Conservation (phyloP, 495 filamentous ascomycete species). For the Penicillium malachiteum region DNA sequence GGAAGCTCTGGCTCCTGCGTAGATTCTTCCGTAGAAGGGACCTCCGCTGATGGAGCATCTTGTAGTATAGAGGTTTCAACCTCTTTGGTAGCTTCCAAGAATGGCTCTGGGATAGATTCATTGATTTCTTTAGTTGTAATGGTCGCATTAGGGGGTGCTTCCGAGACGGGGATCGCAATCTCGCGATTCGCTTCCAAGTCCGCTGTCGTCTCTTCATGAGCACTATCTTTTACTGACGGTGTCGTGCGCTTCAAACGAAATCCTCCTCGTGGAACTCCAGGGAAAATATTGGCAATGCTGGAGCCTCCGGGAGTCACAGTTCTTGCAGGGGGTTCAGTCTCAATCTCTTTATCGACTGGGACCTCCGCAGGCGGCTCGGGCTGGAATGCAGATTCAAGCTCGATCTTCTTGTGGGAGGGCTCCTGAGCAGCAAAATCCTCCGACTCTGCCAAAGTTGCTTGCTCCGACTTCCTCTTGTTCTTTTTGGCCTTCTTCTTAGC, state of each 20-base stretch:
- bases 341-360: conserved; percentile 15
- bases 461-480: conserved; percentile 27
- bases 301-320: conserved; percentile 26
- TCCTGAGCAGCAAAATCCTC: conserved; percentile 6
- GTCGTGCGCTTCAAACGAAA: conserved; percentile 27
- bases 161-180: conserved; percentile 50
- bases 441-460: conserved; percentile 8
- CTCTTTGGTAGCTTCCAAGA: conserved; percentile 8
- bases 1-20: conserved; percentile 18
- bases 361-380: conserved; percentile 7
- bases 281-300: conserved; percentile 41
- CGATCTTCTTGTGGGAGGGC: conserved; percentile 8
- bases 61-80: conserved; percentile 6
- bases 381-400: conserved; percentile 12
- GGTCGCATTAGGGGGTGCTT: conserved; percentile 41
- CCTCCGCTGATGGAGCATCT: conserved; percentile 5
- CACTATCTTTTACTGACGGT: conserved; percentile 43
- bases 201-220: conserved; percentile 48
- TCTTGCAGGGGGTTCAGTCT: conserved; percentile 18
- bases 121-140: conserved; percentile 16
- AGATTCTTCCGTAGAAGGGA: conserved; percentile 11
- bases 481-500: conserved; percentile 34
- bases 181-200: conserved; percentile 46
- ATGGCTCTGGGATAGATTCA: conserved; percentile 10
- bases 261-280: conserved; percentile 34